phyloP scores from a whole-genome alignment of 1,139 yeast genomes.

The Suhomyces yuchorum region DNA sequence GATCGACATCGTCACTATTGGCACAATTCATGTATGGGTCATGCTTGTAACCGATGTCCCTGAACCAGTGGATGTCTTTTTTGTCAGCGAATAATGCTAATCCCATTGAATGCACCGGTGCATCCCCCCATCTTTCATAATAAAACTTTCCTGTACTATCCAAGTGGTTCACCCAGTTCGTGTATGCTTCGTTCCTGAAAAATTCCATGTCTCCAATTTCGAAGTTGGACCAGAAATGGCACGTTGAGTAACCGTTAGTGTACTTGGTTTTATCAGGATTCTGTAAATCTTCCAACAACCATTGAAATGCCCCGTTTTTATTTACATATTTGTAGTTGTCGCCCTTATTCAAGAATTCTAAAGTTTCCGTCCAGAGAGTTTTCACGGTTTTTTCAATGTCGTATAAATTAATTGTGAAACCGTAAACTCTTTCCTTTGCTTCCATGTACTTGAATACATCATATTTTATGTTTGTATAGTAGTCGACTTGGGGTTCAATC shows the following conservation, averaged over 20 bases:
- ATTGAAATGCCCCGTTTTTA: slow-evolving; percentile 61
- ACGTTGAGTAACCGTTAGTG: slow-evolving; percentile 75
- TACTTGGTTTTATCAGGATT: slow-evolving; percentile 54
- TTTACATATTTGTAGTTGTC: slow-evolving; percentile 65
- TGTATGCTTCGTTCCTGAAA: slow-evolving; percentile 66
- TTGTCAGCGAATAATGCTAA: slow-evolving; percentile 74
- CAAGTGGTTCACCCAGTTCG: slow-evolving; percentile 61
- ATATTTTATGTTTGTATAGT: slow-evolving; percentile 67
- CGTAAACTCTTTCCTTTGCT: slow-evolving; percentile 63
- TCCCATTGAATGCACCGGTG: slow-evolving; percentile 82
- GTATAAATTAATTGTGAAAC: slow-evolving; percentile 67
- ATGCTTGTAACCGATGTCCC: slow-evolving; percentile 81
- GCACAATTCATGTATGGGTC: slow-evolving; percentile 80
- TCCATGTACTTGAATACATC: slow-evolving; percentile 78
- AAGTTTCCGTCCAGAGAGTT: slow-evolving; percentile 70
- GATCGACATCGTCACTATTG: slow-evolving; percentile 30
- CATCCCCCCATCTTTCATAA: slow-evolving; percentile 92
- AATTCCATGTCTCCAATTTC: slow-evolving; percentile 84
- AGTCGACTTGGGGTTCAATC: slow-evolving; percentile 73
- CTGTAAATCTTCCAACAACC: slow-evolving; percentile 69
- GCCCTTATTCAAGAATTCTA: slow-evolving; percentile 54
- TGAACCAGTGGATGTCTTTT: slow-evolving; percentile 76
- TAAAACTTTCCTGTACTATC: slow-evolving; percentile 78
- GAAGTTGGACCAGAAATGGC: slow-evolving; percentile 89
- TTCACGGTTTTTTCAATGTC: slow-evolving; percentile 66